Percentiles rank a stretch among this genome's conserved stretches.
phyloP scores from a whole-genome alignment of 2,329 filamentous ascomycete species.

The Exophiala oligosperma region DNA sequence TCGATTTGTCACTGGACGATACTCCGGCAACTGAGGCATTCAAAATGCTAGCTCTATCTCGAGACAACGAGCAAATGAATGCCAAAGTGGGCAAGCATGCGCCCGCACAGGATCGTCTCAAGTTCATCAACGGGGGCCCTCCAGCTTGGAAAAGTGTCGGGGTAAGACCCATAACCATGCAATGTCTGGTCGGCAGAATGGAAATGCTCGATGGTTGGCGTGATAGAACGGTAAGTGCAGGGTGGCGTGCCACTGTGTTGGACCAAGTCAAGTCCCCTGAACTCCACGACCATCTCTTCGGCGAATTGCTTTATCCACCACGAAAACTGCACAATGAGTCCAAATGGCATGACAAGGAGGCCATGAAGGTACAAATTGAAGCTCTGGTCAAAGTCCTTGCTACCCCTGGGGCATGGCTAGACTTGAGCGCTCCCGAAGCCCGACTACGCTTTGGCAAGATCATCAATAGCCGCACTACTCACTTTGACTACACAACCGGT shows the following conservation, averaged over 20 bases:
- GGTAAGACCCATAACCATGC: constrained; percentile 39
- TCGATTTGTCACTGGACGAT: constrained; percentile 26
- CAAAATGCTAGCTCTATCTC: constrained; percentile 34
- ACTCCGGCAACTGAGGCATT: constrained; percentile 35
- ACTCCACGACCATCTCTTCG: constrained; percentile 39
- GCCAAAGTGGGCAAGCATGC: constrained; percentile 39
- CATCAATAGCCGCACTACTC: constrained; percentile 38
- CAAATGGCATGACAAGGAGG: constrained; percentile 26
- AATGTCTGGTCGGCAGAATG: constrained; percentile 37
- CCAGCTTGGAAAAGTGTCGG: constrained; percentile 43
- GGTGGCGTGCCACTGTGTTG: constrained; percentile 36
- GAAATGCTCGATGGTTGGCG: constrained; percentile 37
- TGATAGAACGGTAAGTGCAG: constrained; percentile 34
- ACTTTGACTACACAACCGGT: constrained; percentile 16
- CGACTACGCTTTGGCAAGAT: constrained; percentile 48
- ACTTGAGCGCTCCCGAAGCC: constrained; percentile 49
- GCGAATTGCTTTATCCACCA: constrained; percentile 40
- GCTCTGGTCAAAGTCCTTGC: constrained; percentile 45
- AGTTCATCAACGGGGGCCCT: constrained; percentile 40
- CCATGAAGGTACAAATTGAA: constrained; percentile 48
- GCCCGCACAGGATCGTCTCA: constrained; percentile 37
- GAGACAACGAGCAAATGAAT: constrained; percentile 35
- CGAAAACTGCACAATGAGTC: constrained; percentile 27
- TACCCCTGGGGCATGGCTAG: constrained; percentile 46
- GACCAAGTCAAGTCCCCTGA: constrained; percentile 35